Evolutionary conservation across 345 rosid genomes (phyloP).

Genomic region (Melaleuca quinquenervia): DNA sequence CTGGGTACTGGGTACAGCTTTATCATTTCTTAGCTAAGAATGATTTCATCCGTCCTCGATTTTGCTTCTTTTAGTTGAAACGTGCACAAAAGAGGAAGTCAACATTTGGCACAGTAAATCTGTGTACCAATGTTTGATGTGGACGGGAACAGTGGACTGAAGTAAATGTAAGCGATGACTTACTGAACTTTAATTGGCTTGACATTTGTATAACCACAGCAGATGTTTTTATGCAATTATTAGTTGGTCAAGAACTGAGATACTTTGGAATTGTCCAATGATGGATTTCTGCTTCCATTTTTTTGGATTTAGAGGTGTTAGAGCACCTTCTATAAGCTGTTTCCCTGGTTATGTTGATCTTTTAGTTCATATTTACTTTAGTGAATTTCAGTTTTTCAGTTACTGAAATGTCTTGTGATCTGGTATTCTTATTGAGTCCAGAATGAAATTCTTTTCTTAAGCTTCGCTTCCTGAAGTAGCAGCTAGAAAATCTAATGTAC

Average conservation of each 20-base stretch:
- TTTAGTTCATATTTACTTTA: background rate
- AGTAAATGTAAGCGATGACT: background rate
- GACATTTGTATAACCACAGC: background rate
- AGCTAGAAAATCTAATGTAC: background rate
- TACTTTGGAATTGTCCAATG: background rate
- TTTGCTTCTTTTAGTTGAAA: background rate
- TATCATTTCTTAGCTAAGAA: background rate
- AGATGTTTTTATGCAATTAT: background rate
- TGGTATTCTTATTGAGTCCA: background rate
- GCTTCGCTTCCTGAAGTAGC: background rate
- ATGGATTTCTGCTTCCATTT: background rate
- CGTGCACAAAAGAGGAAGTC: background rate
- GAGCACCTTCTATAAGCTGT: background rate
- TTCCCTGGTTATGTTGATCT: background rate
- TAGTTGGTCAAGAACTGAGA: background rate
- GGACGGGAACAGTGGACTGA: background rate
- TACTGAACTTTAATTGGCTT: background rate
- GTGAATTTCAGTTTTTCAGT: background rate
- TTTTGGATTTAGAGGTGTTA: background rate
- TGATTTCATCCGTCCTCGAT: background rate
- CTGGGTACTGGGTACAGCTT: background rate
- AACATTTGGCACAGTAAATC: background rate
- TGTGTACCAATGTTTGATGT: background rate
- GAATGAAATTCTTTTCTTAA: background rate
- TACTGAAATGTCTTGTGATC: background rate